These are phyloP conservation scores for Fusarium avenaceum DNA, from an alignment of 2,329 filamentous ascomycete genomes.

Conservation along the genomic window DNA sequence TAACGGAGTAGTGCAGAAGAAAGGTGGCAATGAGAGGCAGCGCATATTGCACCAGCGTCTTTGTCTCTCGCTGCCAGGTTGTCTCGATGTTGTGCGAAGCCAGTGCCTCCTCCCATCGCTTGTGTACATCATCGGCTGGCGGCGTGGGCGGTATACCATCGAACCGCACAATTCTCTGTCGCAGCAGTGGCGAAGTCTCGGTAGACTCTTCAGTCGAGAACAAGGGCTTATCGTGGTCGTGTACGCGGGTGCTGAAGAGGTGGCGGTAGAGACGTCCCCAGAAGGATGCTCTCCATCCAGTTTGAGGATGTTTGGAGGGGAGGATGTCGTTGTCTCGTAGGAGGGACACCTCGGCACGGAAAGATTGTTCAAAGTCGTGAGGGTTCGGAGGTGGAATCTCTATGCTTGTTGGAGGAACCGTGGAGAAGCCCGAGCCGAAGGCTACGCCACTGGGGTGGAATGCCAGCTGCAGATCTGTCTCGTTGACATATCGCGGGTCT, in stretches of 20 bases:
- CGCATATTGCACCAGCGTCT: slow-evolving; percentile 79
- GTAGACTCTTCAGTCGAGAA: neutral
- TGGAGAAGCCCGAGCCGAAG: slow-evolving; percentile 38
- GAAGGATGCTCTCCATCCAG: slow-evolving; percentile 13
- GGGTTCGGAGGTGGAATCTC: slow-evolving; percentile 40
- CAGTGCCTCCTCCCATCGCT: slow-evolving; percentile 81
- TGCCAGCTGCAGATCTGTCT: slow-evolving; percentile 33
- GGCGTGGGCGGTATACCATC: slow-evolving; percentile 30
- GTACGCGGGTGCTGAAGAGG: slow-evolving; percentile 32
- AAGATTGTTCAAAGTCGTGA: slow-evolving; percentile 40
- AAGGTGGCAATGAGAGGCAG: slow-evolving; percentile 77
- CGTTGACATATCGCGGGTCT: slow-evolving; percentile 11
- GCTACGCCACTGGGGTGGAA: slow-evolving; percentile 42
- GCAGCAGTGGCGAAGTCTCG: slow-evolving; percentile 30
- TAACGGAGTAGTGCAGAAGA: slow-evolving; percentile 82
- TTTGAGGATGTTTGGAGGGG: slow-evolving; percentile 7
- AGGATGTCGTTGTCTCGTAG: slow-evolving; percentile 43
- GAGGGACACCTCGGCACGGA: slow-evolving; percentile 35
- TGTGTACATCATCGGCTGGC: slow-evolving; percentile 36
- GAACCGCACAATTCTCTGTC: neutral
- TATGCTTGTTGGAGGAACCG: slow-evolving; percentile 30
- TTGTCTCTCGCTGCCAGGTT: slow-evolving; percentile 88
- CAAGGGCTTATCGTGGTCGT: slow-evolving; percentile 28
- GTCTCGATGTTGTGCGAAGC: slow-evolving; percentile 83
- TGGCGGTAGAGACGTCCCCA: slow-evolving; percentile 25